Base-by-base conservation (phyloP, 2,329 filamentous ascomycete genomes). In the Talaromyces verruculosus region DNA sequence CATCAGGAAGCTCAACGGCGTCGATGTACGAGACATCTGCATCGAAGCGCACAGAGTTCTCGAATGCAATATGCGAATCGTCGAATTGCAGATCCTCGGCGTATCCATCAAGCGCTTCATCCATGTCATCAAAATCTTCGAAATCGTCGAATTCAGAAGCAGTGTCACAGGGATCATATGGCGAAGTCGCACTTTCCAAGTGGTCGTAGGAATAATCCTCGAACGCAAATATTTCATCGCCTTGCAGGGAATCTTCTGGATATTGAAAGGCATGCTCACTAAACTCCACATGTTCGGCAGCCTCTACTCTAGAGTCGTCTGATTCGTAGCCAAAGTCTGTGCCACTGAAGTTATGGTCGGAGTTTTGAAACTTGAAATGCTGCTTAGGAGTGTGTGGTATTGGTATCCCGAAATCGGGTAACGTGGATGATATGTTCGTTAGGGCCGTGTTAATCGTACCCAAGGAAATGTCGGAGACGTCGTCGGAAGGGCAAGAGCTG, bases 281-380 rank as follows among this genome's bases (percentile, higher is more conserved):
- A 7, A 62, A 68, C 13, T 71, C 67, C 39, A 69, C 62, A 60
- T 66, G 63, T 25, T 67, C 58, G n/a, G 63, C 62, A 43, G 57
- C 73, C 28, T 74, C 76, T 22, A 66, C 69, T 45, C 75, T 75
- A 55, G 74, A 75, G 22, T 66, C 71, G 63, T 77, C 76, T 6
- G 77, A 75, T 51, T 73, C 76, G 66, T 79, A 79, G 35, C 76
- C 77, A n/a, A 77, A 78, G 65, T 78, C 77, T 3, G 72, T 76
- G 22, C 71, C 72, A 67, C 66, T 68, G 13, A 67, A 22, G 22
- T 49, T 62, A 47, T 64, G 62, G 13, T 45, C 47, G 3, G 62
- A 43, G 33, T 35, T 64, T 47, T 61, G 57, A 30, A 61, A 65
- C 17, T 61, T 60, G 28, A 61, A 64, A 59, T 65, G 70, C 73